phyloP scores from a whole-genome alignment of 2,329 filamentous ascomycete species.

The Fulvia fulva region DNA sequence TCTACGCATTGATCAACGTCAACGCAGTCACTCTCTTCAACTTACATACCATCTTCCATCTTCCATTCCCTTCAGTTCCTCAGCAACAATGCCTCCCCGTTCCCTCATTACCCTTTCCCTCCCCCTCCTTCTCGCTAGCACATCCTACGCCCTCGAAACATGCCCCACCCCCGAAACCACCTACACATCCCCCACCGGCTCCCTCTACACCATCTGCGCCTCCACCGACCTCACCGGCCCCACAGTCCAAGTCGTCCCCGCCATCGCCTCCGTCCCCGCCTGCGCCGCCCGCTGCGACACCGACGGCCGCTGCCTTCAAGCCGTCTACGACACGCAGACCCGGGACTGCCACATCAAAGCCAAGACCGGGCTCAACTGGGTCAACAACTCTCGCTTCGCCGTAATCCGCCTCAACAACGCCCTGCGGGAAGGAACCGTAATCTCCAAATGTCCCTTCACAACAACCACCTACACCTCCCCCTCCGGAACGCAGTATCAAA shows the following conservation, averaged over 20 bases:
- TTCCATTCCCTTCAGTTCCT: too few species aligned
- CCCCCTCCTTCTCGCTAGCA: too few species aligned
- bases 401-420: background rate
- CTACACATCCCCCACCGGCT: background rate
- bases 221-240: background rate
- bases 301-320: background rate
- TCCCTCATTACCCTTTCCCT: too few species aligned
- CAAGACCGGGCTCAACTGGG: slow-evolving; percentile 2
- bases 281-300: slow-evolving; percentile 1
- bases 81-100: too few species aligned
- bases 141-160: too few species aligned
- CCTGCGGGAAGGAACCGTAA: background rate
- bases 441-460: slow-evolving; percentile 4
- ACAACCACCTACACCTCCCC: slow-evolving; percentile 2
- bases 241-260: background rate
- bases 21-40: too few species aligned
- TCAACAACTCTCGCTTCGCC: slow-evolving; percentile 4
- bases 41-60: too few species aligned
- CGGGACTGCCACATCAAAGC: slow-evolving; percentile 12
- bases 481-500: slow-evolving; percentile 1
- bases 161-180: slow-evolving; percentile 2
- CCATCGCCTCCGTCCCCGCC: background rate
- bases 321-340: slow-evolving; percentile 12
- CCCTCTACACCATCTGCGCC: slow-evolving; percentile 1
- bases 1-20: too few species aligned